Base-by-base conservation (phyloP, 148 eudicot genomes). In the Polygonum maritimum region DNA sequence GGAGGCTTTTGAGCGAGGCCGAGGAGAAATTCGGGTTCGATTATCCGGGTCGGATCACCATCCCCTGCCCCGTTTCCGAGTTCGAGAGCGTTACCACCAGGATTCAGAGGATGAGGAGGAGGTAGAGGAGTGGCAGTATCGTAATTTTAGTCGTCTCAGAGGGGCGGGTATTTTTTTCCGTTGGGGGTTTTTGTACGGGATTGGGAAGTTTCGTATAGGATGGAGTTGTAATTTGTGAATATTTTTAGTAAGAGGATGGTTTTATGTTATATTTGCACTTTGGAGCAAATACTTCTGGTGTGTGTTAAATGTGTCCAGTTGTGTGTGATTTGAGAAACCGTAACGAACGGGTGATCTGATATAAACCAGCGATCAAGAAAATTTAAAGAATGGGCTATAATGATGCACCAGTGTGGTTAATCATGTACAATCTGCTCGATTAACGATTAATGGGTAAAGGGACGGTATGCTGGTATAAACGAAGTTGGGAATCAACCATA, bases 51-150 rank as follows among this genome's bases (percentile, higher is more conserved):
- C 83, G 89, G 71, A 85, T 89, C 75, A 81, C 75, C 16, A 80
- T 89, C 19, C 93, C 93, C 0, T 89, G 93, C 77, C 89, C 81
- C 52, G 73, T 80, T 3, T 80, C 89, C 2, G 89, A 86, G 76
- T 87, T 89, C 16, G 83, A 89, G 82, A 69, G 7, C 2, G 62
- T 83, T 12, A 79, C 72, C 73, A 69, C 48, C 18, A 39, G 18
- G 54, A 84, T 84, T 12, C 69, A 31, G 69, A 38, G 36, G 1
- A 48, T 55, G 26, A 55, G 62, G 26, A 55, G 62, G 19, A n/a
- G 62, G 26, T 55, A 26, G n/a, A 55, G 62, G 0, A 16, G 16
- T 26, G 69, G 69, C 69, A 62, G 31, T 26, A 62, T 26, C 38
- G 69, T 6, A 62, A 62, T 62, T 62, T 62, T 62, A 26, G 67